Evolutionary conservation across 306 rosid genomes (phyloP), one percentile per base, ranked within the genome.

Genomic region (barrel medic (Medicago truncatula)): DNA sequence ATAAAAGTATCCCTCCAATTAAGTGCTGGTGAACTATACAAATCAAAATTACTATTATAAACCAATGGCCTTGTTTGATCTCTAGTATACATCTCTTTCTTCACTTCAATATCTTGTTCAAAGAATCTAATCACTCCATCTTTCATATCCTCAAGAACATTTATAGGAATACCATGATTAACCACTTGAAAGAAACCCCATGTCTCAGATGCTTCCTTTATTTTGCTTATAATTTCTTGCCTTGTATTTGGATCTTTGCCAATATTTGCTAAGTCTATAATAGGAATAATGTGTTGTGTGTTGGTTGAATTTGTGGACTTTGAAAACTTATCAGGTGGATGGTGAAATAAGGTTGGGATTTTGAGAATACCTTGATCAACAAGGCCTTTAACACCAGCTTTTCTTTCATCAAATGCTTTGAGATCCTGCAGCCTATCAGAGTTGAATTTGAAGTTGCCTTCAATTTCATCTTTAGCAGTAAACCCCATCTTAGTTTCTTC

Each of bases 121-220:
- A 43, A 44, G 46, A 80, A 80, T 74, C 57, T 80, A 1, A 21
- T 4, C 38, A 73, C 79, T 61, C 83, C 76, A 67, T 74, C 58
- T 74, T 47, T 80, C 64, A 74, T 14, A 1, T 74, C 65, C 38
- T 80, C 71, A 0, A 80, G 57, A 80, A 74, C 58, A 46, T 8
- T 58, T 7, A 64, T 18, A 18, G 75, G 83, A 25, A 80, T 67
- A 8, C 71, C 83, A 74, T 74, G 79, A 60, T 80, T 80, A 5
- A 80, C 65, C 70, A 80, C 64, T 21, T 80, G 83, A 47, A 80
- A 80, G 75, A 80, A 67, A 57, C 83, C 83, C 79, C 83, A 66
- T 74, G 20, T 74, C 64, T 80, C 79, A 44, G 34, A 80, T 6
- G 83, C 75, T 74, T 74, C 83, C 16, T 74, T 67, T 74, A 80